Conservation (phyloP, 2,329 filamentous ascomycete genomes). For the Diaporthe vexans region DNA sequence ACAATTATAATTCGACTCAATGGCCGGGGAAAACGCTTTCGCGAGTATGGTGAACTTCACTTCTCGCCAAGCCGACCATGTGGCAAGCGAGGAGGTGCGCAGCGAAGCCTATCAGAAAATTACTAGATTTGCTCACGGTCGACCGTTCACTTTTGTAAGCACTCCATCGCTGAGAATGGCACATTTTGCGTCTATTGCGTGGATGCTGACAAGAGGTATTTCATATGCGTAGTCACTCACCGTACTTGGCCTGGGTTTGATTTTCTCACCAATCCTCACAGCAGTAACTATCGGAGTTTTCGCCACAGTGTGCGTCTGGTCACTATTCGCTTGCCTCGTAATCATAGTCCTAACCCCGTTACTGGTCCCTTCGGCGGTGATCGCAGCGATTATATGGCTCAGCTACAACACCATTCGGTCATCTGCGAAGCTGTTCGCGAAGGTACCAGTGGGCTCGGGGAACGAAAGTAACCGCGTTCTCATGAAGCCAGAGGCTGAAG, state of each 20-base stretch:
- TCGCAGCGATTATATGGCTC: not conserved
- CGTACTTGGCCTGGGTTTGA: not conserved
- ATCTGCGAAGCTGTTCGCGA: not conserved
- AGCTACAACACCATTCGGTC: not conserved
- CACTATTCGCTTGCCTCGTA: not conserved
- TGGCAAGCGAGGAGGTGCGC: not conserved
- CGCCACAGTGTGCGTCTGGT: not conserved
- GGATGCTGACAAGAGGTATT: not conserved
- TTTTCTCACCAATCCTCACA: not conserved
- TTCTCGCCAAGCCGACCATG: not conserved
- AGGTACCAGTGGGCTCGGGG: conserved; percentile 5
- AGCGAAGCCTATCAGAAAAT: not conserved
- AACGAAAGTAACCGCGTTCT: conserved; percentile 7
- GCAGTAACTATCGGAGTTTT: not conserved
- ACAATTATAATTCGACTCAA: not conserved
- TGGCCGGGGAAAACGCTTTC: not conserved
- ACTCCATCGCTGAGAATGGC: no score
- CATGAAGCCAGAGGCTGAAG: conserved; percentile 5
- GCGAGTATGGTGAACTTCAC: not conserved
- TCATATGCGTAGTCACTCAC: not conserved
- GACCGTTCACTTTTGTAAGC: not conserved
- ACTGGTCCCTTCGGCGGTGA: not conserved
- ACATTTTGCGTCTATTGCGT: rapidly evolving
- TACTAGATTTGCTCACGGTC: not conserved
- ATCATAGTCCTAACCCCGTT: not conserved